A percentile compares a stretch with the other conserved stretches of the same genome.
These are phyloP conservation scores for Dendryphion nanum DNA, from an alignment of 2,329 filamentous ascomycete genomes.

Conservation along the genomic window DNA sequence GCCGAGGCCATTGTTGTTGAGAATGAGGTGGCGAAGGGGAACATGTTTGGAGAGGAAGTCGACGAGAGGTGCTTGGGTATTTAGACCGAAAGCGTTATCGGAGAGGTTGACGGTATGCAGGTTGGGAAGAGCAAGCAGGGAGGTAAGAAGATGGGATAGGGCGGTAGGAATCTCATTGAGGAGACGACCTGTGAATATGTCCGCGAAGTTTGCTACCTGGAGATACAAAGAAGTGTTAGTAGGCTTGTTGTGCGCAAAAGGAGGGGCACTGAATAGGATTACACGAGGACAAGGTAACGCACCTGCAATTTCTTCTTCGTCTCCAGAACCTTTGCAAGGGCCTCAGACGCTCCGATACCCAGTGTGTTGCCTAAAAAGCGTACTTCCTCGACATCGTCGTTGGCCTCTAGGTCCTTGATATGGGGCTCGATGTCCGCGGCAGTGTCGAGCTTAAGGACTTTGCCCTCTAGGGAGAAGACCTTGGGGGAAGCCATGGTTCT, in stretches of 20 bases:
- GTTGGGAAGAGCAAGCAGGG: slow-evolving; percentile 80
- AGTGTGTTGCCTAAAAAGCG: slow-evolving; percentile 88
- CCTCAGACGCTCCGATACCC: slow-evolving; percentile 82
- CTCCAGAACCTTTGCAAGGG: slow-evolving; percentile 77
- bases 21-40: slow-evolving; percentile 87
- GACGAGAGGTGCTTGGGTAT: slow-evolving; percentile 88
- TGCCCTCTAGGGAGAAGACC: slow-evolving; percentile 87
- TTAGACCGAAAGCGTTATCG: slow-evolving; percentile 96
- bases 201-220: slow-evolving; percentile 79
- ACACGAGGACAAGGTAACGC: slow-evolving; percentile 7
- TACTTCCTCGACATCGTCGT: slow-evolving; percentile 78
- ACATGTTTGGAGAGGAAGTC: slow-evolving; percentile 86
- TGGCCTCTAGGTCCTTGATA: slow-evolving; percentile 70
- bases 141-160: slow-evolving; percentile 78
- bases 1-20: slow-evolving; percentile 98
- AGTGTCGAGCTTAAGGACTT: slow-evolving; percentile 87
- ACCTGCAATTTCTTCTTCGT: slow-evolving; percentile 82
- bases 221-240: no score
- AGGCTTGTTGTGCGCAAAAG: slow-evolving; percentile 7
- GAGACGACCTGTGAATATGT: slow-evolving; percentile 95
- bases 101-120: slow-evolving; percentile 92
- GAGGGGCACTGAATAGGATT: background rate
- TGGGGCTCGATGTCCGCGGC: slow-evolving; percentile 83
- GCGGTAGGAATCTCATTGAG: slow-evolving; percentile 92
- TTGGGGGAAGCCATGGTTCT: slow-evolving; percentile 54